Conservation (phyloP, 306 rosid species). For the Biancaea sappan region DNA sequence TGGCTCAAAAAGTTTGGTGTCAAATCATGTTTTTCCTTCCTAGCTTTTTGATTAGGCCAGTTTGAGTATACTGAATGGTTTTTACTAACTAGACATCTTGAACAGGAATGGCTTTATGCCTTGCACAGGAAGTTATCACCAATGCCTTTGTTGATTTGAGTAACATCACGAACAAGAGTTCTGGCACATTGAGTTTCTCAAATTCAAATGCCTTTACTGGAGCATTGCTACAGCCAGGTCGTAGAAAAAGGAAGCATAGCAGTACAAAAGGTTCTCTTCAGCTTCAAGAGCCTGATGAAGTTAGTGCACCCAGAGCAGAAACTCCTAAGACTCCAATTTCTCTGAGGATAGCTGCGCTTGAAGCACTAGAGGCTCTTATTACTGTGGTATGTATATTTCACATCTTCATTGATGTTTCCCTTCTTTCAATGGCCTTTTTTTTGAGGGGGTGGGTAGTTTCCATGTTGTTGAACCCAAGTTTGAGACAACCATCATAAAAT, state of each 20-base stretch:
- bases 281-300: constrained; percentile 45
- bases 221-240: constrained; percentile 38
- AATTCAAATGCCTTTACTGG: constrained; percentile 45
- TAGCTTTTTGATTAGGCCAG: constrained; percentile 20
- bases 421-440: constrained; percentile 10
- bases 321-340: constrained; percentile 53
- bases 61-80: constrained; percentile 15
- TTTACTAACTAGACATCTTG: constrained; percentile 42
- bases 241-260: constrained; percentile 69
- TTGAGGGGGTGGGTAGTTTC: no score
- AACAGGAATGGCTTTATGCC: constrained; percentile 77
- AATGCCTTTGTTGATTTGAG: constrained; percentile 74
- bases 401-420: constrained; percentile 2
- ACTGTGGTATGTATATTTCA: constrained; percentile 62
- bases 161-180: constrained; percentile 42
- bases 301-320: constrained; percentile 43
- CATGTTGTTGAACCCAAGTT: constrained; percentile 2
- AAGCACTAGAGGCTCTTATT: constrained; percentile 76
- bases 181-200: constrained; percentile 36
- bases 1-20: constrained; percentile 8
- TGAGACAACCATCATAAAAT: not conserved
- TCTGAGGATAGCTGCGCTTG: constrained; percentile 82
- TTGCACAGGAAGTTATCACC: constrained; percentile 64
- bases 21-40: constrained; percentile 12
- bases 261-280: constrained; percentile 44